Percentiles rank a stretch among this genome's conserved stretches.
phyloP scores from a whole-genome alignment of 768 basidiomycete species.

The Roridomyces roridus region DNA sequence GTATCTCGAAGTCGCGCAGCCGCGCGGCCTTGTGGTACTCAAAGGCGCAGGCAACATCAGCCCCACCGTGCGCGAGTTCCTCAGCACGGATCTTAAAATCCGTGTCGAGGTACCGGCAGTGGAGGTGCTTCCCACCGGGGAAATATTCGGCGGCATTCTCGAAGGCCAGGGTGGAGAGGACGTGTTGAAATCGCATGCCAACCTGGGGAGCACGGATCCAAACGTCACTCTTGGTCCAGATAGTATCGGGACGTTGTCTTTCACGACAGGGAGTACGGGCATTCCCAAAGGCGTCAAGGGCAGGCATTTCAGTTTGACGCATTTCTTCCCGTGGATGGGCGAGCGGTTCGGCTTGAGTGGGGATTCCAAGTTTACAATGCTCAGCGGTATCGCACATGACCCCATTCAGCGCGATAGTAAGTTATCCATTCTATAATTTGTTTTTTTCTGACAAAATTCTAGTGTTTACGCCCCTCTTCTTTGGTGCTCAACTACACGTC shows the following conservation, averaged over 20 bases:
- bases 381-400: slow-evolving; percentile 98
- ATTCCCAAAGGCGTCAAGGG: slow-evolving; percentile 98
- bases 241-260: slow-evolving; percentile 91
- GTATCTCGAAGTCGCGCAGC: slow-evolving; percentile 92
- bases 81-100: slow-evolving; percentile 78
- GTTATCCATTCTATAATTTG: slow-evolving; percentile 38
- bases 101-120: slow-evolving; percentile 92
- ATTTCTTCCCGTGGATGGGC: slow-evolving; percentile 99
- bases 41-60: slow-evolving; percentile 87
- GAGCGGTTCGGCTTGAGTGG: slow-evolving; percentile 78
- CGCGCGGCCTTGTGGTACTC: slow-evolving; percentile 89
- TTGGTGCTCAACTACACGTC: slow-evolving; percentile 94
- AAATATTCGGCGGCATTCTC: slow-evolving; percentile 66
- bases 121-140: slow-evolving; percentile 69
- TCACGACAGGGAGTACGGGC: slow-evolving; percentile 97
- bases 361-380: slow-evolving; percentile 92
- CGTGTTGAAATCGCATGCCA: slow-evolving; percentile 60
- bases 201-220: slow-evolving; percentile 74
- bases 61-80: slow-evolving; percentile 83
- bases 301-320: slow-evolving; percentile 93
- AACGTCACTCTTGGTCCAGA: slow-evolving; percentile 92
- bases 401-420: slow-evolving; percentile 98
- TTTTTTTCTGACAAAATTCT: too few species aligned
- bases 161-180: slow-evolving; percentile 52
- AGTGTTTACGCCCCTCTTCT: slow-evolving; percentile 99